Evolutionary conservation across 2,329 filamentous ascomycete genomes (phyloP), one percentile per base, ranked within the genome.

Genomic region (Fusarium xylarioides): DNA sequence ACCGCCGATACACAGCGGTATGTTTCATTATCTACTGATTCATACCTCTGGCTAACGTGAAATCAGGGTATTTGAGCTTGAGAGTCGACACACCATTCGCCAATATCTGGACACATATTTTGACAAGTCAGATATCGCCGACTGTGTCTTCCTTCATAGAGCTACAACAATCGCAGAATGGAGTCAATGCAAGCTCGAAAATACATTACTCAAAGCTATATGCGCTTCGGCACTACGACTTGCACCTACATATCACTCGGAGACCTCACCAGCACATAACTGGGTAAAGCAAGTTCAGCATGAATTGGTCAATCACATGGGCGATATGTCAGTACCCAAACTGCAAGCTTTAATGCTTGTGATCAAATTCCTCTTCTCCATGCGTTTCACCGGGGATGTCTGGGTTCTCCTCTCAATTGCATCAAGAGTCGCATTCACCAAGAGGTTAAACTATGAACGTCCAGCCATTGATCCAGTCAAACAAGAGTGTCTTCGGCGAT

Each of bases 391-490:
- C 0, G 68, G 67, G 0, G 73, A 78, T 7, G 76, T 73, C 0
- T 79, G 76, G 77, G 72, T 76, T 1, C 47, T 80, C 0, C 56
- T 79, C 0, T 74, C 77, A 0, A 49, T 80, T 0, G 78, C 74
- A 2, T 77, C 78, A 1, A 66, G 78, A 5, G 66, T 79, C 2
- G 76, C 74, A 0, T 79, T 79, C 5, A 79, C 76, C 0, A 76
- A 76, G 40, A 63, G 76, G 0, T 61, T 80, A 0, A 80, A 80
- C 23, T 77, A 79, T 4, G 78, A 80, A 32, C 57, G 71, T 0
- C 68, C 70, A 1, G 46, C 68, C 0, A 55, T 65, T 2, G 71
- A 76, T 10, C 63, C 74, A 2, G 61, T 80, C 1, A 56, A 11
- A 1, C 75, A 79, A 38, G 79, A 80, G 14, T 71, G 63, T 12